phyloP scores from a whole-genome alignment of 495 filamentous ascomycete genomes.

The Lindgomyces ingoldianus region DNA sequence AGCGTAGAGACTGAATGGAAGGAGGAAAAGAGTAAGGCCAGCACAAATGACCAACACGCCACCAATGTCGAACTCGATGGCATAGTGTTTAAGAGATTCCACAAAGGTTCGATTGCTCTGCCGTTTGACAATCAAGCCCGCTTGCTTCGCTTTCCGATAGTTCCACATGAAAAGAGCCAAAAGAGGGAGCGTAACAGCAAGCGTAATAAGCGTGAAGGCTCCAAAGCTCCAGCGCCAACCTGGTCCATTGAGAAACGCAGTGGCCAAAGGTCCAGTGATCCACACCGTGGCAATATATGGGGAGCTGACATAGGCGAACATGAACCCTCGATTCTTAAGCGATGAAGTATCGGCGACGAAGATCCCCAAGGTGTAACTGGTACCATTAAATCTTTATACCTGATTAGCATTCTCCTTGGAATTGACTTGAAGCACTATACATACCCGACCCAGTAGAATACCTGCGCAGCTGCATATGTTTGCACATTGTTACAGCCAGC shows the following conservation, averaged over 20 bases:
- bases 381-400: constrained; percentile 25
- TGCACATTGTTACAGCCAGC: constrained; percentile 51
- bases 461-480: constrained; percentile 52
- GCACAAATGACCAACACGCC: constrained; percentile 60
- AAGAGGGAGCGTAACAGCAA: constrained; percentile 32
- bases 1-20: constrained; percentile 60
- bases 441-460: constrained; percentile 58
- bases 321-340: constrained; percentile 36
- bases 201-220: constrained; percentile 38
- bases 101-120: constrained; percentile 51
- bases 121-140: constrained; percentile 50
- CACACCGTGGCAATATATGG: constrained; percentile 38
- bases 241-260: constrained; percentile 24
- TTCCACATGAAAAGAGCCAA: constrained; percentile 30
- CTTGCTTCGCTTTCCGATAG: constrained; percentile 38
- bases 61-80: constrained; percentile 63
- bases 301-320: constrained; percentile 32
- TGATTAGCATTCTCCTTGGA: not conserved
- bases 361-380: constrained; percentile 27
- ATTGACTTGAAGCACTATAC: not conserved
- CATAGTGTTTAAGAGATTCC: constrained; percentile 56
- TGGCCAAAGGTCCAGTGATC: constrained; percentile 27
- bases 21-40: constrained; percentile 62
- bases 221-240: constrained; percentile 43
- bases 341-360: constrained; percentile 39